These are phyloP conservation scores for Paramecium primaurelia DNA, from an alignment of 73 alveolate species.

Conservation along the genomic window DNA sequence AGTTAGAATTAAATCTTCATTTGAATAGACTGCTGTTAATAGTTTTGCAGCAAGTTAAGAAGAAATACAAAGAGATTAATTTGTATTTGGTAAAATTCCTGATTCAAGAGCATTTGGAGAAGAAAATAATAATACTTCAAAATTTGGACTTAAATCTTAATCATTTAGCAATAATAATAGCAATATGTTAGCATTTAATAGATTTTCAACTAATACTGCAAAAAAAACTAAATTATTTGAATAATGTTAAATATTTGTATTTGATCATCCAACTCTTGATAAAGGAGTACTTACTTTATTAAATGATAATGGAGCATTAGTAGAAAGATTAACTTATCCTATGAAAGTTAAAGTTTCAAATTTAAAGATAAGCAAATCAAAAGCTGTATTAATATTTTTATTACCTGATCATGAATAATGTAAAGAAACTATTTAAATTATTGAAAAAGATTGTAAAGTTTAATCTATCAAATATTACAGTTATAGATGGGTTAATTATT, in stretches of 20 bases:
- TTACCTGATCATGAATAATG: slow-evolving; percentile 25
- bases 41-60: background rate
- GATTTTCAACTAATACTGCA: background rate
- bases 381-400: background rate
- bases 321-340: background rate
- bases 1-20: background rate
- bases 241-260: background rate
- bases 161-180: background rate
- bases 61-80: slow-evolving; percentile 3
- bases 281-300: background rate
- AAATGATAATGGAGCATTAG: background rate
- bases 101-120: background rate
- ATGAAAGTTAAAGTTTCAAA: background rate
- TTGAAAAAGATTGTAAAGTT: background rate
- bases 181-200: background rate
- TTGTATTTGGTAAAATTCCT: background rate
- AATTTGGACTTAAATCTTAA: slow-evolving; percentile 8
- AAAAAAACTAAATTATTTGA: background rate
- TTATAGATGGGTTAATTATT: slow-evolving; percentile 39
- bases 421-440: background rate
- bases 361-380: background rate
- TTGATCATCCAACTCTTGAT: background rate
- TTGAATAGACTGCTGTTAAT: background rate
- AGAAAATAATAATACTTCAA: background rate
- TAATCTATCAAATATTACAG: background rate